phyloP scores from a whole-genome alignment of 73 alveolate species.

The Breviolum minutum region DNA sequence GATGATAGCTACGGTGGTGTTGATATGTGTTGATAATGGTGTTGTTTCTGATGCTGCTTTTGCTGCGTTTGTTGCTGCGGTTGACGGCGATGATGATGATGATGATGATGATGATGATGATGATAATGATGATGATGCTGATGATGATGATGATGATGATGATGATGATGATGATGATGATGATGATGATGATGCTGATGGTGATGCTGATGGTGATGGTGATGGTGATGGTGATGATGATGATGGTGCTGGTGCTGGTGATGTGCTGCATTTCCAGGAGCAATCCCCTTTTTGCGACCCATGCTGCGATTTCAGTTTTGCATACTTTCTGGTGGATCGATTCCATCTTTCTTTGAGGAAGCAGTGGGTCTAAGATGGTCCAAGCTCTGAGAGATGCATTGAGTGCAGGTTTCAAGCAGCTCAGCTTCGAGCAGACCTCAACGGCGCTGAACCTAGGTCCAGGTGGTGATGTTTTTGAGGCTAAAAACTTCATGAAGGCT shows the following conservation, averaged over 20 bases:
- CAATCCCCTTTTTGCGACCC: no score
- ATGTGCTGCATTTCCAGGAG: no score
- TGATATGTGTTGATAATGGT: background rate
- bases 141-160: background rate
- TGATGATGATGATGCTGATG: no score
- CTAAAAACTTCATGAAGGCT: no score
- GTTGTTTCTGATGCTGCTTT: background rate
- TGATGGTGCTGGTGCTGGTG: no score
- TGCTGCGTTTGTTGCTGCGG: background rate
- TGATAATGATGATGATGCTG: no score
- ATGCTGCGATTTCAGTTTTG: no score
- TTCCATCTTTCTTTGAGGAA: no score
- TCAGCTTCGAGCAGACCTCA: slow-evolving; percentile 25
- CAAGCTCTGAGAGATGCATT: no score
- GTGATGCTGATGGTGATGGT: background rate
- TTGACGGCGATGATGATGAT: background rate
- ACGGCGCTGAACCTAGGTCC: background rate
- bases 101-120: background rate
- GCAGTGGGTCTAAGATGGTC: no score
- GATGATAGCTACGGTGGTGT: background rate
- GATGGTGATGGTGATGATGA: background rate
- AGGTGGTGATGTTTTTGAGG: no score
- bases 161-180: background rate
- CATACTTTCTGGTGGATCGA: no score
- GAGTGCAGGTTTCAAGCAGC: background rate